phyloP scores from a whole-genome alignment of 108 stramenopile species.

The Skeletonema marinoi region DNA sequence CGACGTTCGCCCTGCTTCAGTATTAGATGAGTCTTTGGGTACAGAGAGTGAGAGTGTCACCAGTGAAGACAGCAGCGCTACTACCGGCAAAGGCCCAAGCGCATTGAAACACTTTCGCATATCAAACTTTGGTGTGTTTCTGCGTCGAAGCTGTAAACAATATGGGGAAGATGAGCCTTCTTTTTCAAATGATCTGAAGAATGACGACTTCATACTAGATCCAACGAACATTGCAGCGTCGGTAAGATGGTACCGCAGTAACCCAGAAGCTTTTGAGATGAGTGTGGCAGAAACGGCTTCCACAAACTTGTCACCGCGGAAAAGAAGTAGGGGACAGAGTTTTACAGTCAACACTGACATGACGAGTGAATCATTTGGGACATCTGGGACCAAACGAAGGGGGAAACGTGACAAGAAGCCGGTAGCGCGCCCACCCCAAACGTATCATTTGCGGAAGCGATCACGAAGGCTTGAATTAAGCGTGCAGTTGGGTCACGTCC shows the following conservation, averaged over 20 bases:
- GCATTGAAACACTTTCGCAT: constrained; percentile 25
- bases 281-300: background rate
- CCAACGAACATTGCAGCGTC: constrained; percentile 29
- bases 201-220: constrained; percentile 28
- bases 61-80: background rate
- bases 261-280: constrained; percentile 1
- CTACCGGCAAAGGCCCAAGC: constrained; percentile 3
- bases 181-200: constrained; percentile 15
- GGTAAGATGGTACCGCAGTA: constrained; percentile 26
- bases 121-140: constrained; percentile 18
- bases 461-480: constrained; percentile 41
- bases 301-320: background rate
- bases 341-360: constrained; percentile 5
- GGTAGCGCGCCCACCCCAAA: background rate
- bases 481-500: constrained; percentile 55
- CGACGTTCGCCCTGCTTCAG: constrained; percentile 28
- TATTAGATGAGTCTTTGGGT: background rate
- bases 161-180: background rate
- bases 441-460: constrained; percentile 5
- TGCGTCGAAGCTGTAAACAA: constrained; percentile 21
- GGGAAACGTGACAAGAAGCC: constrained; percentile 64
- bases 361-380: constrained; percentile 7
- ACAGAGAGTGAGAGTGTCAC: background rate
- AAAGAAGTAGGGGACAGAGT: constrained; percentile 4
- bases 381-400: constrained; percentile 49